Evolutionary conservation across 306 rosid genomes (phyloP).

Genomic region (Spatholobus suberectus): DNA sequence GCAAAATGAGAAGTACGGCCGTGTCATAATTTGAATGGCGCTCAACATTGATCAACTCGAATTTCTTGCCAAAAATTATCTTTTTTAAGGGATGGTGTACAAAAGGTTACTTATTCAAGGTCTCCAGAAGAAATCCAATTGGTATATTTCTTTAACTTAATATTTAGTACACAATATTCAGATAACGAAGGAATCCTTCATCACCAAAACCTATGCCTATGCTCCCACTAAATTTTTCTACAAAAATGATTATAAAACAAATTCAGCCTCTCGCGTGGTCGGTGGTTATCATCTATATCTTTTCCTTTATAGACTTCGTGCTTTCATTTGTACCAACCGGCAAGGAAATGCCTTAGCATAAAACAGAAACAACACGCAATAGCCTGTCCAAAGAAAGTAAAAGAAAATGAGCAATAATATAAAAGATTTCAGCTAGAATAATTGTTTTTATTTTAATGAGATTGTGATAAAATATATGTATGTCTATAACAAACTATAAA

Average conservation of each 20-base stretch:
- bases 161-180: conserved; percentile 12
- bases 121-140: not conserved
- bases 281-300: conserved; percentile 32
- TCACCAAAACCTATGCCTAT: conserved; percentile 35
- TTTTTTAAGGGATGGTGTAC: not conserved
- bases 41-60: not conserved
- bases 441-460: not conserved
- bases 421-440: not conserved
- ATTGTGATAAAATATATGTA: not conserved
- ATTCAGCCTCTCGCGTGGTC: not conserved
- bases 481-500: not conserved
- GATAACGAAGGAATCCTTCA: conserved; percentile 7
- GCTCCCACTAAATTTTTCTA: conserved; percentile 28
- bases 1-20: no score
- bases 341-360: conserved; percentile 76
- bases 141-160: conserved; percentile 1
- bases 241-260: conserved; percentile 52
- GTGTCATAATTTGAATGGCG: not conserved
- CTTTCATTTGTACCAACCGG: conserved; percentile 97
- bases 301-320: conserved; percentile 1
- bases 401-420: not conserved
- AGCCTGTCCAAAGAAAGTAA: conserved; percentile 58
- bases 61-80: not conserved
- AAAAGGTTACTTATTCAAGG: not conserved
- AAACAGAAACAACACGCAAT: conserved; percentile 86